Evolutionary conservation across 306 rosid species (phyloP).

Genomic region (Vicia faba): DNA sequence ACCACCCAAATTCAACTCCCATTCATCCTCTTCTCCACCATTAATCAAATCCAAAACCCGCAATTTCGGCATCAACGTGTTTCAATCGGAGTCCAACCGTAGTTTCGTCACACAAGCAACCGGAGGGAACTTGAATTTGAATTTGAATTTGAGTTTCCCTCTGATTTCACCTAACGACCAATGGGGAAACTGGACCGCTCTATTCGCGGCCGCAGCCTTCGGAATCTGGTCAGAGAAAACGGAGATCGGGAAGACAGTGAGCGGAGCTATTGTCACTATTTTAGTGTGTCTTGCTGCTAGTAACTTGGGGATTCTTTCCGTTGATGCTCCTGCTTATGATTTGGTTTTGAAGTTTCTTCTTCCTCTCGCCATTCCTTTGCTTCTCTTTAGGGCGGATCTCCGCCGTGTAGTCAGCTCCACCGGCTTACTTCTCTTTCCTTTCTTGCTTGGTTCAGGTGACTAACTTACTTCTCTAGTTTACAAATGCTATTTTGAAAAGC

Average conservation of each 20-base stretch:
- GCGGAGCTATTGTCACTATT: constrained; percentile 68
- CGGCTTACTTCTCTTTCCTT: constrained; percentile 71
- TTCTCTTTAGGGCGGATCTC: constrained; percentile 70
- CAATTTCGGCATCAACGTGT: not conserved
- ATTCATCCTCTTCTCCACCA: constrained; percentile 2
- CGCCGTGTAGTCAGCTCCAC: constrained; percentile 73
- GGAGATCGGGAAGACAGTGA: constrained; percentile 59
- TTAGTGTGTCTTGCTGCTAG: constrained; percentile 73
- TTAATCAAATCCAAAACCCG: constrained; percentile 2
- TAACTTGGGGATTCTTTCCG: constrained; percentile 63
- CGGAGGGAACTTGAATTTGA: constrained; percentile 45
- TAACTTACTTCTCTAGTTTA: not conserved
- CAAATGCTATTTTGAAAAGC: too few relatives aligned
- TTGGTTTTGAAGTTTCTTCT: constrained; percentile 62
- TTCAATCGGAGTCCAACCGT: not conserved
- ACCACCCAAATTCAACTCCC: not conserved
- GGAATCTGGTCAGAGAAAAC: constrained; percentile 61
- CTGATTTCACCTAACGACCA: constrained; percentile 66
- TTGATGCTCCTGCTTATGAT: constrained; percentile 55
- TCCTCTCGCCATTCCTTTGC: constrained; percentile 68
- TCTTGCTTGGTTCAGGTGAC: constrained; percentile 78
- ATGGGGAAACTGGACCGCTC: constrained; percentile 76
- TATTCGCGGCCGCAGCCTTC: constrained; percentile 65
- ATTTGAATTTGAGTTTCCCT: constrained; percentile 47
- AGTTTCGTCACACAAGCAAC: not conserved